Base-by-base conservation (phyloP, 1,284 basidiomycete species). In the Volvariella surrecta region DNA sequence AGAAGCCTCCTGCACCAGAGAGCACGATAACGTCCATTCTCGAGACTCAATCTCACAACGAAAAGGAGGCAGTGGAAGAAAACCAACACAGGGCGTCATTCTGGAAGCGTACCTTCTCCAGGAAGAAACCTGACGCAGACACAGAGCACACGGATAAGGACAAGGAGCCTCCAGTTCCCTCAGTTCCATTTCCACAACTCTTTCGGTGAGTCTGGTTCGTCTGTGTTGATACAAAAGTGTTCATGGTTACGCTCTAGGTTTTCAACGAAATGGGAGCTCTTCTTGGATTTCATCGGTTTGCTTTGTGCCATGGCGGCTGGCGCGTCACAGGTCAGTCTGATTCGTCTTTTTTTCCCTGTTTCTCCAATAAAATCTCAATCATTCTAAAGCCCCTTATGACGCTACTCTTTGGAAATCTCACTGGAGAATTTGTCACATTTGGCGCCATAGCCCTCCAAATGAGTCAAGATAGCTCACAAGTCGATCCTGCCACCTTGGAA, bases 381-480 rank as follows among this genome's bases (percentile, higher is more conserved):
- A 2, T 40, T 37, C 46, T 21, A 10, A 38, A 87, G 80, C 87
- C 89, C 3, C 69, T 90, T 34, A 88, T 91, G 87, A 79, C 78
- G 53, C 63, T 91, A 37, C 63, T 91, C 18, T 91, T 92, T 55
- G 87, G 88, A 46, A 78, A 80, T 45, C 75, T 93, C 42, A 83
- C 82, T 0, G 72, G 88, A 52, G 64, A 74, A 22, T 93, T 94
- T 62, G 79, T 92, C 52, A 50, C 54, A 3, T 91, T 89, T 54
- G 62, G 66, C 6, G 49, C 45, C 0, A 58, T 64, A 1, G 16
- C 67, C 16, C 40, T 47, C 6, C 8, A 52, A 1, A 54, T 63
- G 0, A 28, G 61, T 4, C 20, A 39, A 1, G 61, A 59, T 0
- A 45, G 63, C 39, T 40, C 59, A 1, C 20, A 41, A 0, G 60